Conservation (phyloP, 2,329 filamentous ascomycete genomes). For the Pseudogymnoascus sp. region DNA sequence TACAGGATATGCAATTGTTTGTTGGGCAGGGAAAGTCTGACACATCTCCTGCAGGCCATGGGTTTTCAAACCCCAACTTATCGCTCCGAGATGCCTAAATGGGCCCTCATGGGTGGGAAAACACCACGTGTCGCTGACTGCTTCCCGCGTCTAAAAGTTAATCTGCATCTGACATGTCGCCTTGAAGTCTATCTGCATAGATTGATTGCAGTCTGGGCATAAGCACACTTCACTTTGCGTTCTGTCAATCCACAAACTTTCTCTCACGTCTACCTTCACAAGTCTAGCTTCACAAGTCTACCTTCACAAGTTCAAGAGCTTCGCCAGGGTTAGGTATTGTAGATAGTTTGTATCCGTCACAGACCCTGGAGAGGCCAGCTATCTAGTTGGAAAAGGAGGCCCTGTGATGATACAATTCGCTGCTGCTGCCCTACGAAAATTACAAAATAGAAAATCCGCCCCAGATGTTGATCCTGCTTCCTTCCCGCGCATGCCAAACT, state of each 20-base stretch:
- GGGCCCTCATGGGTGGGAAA: not conserved
- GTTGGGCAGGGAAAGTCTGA: not conserved
- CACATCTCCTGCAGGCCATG: not conserved
- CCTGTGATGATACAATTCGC: constrained; percentile 3
- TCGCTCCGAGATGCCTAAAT: not conserved
- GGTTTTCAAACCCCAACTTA: not conserved
- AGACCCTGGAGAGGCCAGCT: constrained; percentile 3
- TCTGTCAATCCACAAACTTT: not conserved
- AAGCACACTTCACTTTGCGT: not conserved
- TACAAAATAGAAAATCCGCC: constrained; percentile 6
- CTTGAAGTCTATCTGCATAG: not conserved
- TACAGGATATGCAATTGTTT: not conserved
- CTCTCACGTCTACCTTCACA: not conserved
- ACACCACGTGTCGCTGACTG: constrained; percentile 4
- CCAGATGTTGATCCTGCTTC: not conserved
- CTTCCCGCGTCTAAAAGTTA: not conserved
- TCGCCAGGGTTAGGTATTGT: not conserved
- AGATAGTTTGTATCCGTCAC: constrained; percentile 6
- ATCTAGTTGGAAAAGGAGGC: constrained; percentile 6
- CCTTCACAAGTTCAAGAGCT: not conserved
- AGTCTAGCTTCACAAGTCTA: too few relatives aligned
- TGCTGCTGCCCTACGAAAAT: constrained; percentile 2
- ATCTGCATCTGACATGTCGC: constrained; percentile 1
- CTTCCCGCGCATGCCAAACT: not conserved
- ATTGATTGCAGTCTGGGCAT: not conserved